A percentile compares a stretch with the other conserved stretches of the same genome.
phyloP scores from a whole-genome alignment of 768 basidiomycete species.

The Suillus subalutaceus region DNA sequence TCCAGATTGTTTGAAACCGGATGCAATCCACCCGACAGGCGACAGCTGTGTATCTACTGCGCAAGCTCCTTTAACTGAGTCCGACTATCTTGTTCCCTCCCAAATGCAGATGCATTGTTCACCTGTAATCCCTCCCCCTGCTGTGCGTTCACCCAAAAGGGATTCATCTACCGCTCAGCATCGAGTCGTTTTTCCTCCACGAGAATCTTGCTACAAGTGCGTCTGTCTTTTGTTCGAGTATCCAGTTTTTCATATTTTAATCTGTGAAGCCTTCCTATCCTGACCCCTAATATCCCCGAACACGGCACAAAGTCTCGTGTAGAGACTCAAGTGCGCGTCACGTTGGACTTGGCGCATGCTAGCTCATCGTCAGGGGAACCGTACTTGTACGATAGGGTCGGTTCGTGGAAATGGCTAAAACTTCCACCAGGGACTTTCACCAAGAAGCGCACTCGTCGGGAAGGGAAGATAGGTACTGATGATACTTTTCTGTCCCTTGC shows the following conservation, averaged over 20 bases:
- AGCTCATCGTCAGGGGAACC: conserved; percentile 61
- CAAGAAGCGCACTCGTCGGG: conserved; percentile 82
- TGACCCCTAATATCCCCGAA: conserved; percentile 83
- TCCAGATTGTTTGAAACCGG: conserved; percentile 39
- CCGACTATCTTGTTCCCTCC: conserved; percentile 35
- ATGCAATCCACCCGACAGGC: conserved; percentile 28
- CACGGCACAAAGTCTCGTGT: conserved; percentile 88
- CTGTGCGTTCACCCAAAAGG: conserved; percentile 56
- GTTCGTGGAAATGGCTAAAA: conserved; percentile 89
- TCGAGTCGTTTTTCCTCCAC: conserved; percentile 69
- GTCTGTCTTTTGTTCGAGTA: conserved; percentile 28
- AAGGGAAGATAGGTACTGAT: conserved; percentile 73
- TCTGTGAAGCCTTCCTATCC: conserved; percentile 67
- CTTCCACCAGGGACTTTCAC: conserved; percentile 82
- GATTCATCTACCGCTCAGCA: conserved; percentile 53
- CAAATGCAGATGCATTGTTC: conserved; percentile 50
- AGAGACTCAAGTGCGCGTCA: conserved; percentile 91
- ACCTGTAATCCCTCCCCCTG: conserved; percentile 70
- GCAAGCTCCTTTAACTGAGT: conserved; percentile 29
- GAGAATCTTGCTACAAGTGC: conserved; percentile 78
- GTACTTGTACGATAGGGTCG: conserved; percentile 74
- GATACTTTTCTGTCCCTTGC: conserved; percentile 5
- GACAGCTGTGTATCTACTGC: conserved; percentile 36
- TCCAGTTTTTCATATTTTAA: conserved; percentile 20
- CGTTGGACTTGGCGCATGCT: conserved; percentile 75